Evolutionary conservation across 2,329 filamentous ascomycete genomes (phyloP).

Genomic region (Colletotrichum theobromicola): DNA sequence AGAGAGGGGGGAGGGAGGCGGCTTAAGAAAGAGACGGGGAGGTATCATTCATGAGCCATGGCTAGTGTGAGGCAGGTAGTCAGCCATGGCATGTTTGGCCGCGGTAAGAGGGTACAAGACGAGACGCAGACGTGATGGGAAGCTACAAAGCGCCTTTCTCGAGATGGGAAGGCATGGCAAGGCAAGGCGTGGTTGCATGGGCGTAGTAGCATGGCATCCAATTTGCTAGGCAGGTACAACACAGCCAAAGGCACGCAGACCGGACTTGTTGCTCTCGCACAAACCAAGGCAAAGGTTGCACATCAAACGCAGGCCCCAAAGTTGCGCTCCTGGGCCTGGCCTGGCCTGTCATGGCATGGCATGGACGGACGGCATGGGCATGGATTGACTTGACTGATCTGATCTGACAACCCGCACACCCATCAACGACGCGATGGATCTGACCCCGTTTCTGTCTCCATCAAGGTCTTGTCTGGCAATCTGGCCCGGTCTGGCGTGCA

Average conservation of each 20-base stretch:
- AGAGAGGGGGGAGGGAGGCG: not conserved
- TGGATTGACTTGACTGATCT: not conserved
- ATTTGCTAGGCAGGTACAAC: not conserved
- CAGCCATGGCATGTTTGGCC: conserved; percentile 6
- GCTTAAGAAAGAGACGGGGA: conserved; percentile 11
- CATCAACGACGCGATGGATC: not conserved
- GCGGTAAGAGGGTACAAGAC: not conserved
- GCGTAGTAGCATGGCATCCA: not conserved
- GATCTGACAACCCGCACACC: conserved; percentile 21
- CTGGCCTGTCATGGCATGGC: too few relatives aligned
- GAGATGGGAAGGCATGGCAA: not conserved
- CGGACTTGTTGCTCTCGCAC: conserved; percentile 1
- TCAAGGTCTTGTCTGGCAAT: not conserved
- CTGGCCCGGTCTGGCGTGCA: not conserved
- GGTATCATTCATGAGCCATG: not conserved
- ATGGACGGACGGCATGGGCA: not conserved
- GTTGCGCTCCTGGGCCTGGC: not conserved
- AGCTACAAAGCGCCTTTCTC: not conserved
- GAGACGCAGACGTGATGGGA: not conserved
- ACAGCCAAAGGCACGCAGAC: not conserved
- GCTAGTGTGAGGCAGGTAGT: not conserved
- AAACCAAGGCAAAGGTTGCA: not conserved
- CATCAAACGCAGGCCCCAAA: not conserved
- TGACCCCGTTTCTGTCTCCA: conserved; percentile 5
- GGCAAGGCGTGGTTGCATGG: not conserved